phyloP scores from a whole-genome alignment of 805 yeast genomes.

The Ogataea salicorniae region DNA sequence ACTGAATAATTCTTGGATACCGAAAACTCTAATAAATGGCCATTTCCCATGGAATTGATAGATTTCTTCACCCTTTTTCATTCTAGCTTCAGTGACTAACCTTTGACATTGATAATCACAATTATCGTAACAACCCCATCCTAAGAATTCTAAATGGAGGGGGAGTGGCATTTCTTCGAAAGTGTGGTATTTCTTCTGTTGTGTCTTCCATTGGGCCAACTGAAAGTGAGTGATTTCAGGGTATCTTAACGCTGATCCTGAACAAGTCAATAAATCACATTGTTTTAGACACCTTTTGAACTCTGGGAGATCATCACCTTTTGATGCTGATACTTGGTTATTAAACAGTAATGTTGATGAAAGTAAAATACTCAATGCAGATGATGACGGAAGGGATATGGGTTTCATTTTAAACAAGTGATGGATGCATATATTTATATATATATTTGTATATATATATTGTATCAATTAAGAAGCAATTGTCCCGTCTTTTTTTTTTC shows the following conservation, averaged over 20 bases:
- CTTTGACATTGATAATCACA: slow-evolving; percentile 95
- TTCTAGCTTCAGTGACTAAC: slow-evolving; percentile 54
- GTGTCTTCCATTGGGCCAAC: slow-evolving; percentile 23
- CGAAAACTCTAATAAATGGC: slow-evolving; percentile 81
- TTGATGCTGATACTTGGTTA: slow-evolving; percentile 35
- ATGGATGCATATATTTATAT: too few relatives aligned
- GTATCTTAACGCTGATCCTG: slow-evolving; percentile 14
- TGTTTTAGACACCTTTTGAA: slow-evolving; percentile 51
- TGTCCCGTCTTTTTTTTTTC: too few relatives aligned
- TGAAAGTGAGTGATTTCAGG: slow-evolving; percentile 20
- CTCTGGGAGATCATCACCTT: slow-evolving; percentile 57
- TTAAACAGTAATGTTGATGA: neutral
- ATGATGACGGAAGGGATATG: too few relatives aligned
- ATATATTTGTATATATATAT: too few relatives aligned
- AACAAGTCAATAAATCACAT: slow-evolving; percentile 37
- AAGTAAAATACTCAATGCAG: neutral
- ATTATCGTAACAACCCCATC: slow-evolving; percentile 73
- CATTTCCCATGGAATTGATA: slow-evolving; percentile 95
- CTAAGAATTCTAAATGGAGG: slow-evolving; percentile 38
- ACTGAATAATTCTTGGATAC: slow-evolving; percentile 81
- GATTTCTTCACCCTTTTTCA: slow-evolving; percentile 43
- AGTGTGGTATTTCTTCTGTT: slow-evolving; percentile 31
- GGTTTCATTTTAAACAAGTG: too few relatives aligned
- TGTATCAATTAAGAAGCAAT: too few relatives aligned
- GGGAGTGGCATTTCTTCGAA: slow-evolving; percentile 39